These are phyloP conservation scores for Eudorina sp. DNA, from an alignment of 139 green algal species.

Conservation along the genomic window DNA sequence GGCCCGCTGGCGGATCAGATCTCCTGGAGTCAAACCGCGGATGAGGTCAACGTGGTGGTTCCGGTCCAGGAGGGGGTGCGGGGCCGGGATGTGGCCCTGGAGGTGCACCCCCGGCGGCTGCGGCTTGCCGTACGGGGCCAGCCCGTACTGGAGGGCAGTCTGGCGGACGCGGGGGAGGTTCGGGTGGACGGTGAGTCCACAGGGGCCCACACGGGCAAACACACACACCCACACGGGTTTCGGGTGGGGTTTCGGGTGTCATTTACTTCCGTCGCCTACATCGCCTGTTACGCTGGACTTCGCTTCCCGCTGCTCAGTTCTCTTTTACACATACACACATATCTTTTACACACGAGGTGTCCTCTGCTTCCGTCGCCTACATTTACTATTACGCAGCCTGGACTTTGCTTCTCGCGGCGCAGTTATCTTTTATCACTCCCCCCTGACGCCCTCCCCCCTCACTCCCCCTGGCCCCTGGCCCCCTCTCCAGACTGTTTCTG, in stretches of 20 bases:
- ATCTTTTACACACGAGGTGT: too few species aligned
- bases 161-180: constrained; percentile 48
- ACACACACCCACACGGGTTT: too few species aligned
- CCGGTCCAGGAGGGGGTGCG: constrained; percentile 54
- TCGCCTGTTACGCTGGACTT: too few species aligned
- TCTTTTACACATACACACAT: too few species aligned
- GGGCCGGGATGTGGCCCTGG: constrained; percentile 28
- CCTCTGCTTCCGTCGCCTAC: too few species aligned
- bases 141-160: constrained; percentile 50
- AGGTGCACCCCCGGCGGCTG: constrained; percentile 56
- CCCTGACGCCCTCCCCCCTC: neutral
- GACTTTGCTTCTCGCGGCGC: too few species aligned
- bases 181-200: constrained; percentile 26
- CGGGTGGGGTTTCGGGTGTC: too few species aligned
- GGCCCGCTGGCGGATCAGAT: neutral
- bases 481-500: constrained; percentile 56
- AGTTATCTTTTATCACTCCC: too few species aligned
- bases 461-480: neutral
- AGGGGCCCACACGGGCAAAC: too few species aligned
- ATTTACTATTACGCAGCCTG: too few species aligned
- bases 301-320: too few species aligned
- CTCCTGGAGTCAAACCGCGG: constrained; percentile 56
- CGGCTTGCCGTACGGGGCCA: constrained; percentile 14
- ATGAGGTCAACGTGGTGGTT: constrained; percentile 63
- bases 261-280: too few species aligned